Base-by-base conservation (phyloP, 2,329 filamentous ascomycete genomes). In the Zymoseptoria brevis region DNA sequence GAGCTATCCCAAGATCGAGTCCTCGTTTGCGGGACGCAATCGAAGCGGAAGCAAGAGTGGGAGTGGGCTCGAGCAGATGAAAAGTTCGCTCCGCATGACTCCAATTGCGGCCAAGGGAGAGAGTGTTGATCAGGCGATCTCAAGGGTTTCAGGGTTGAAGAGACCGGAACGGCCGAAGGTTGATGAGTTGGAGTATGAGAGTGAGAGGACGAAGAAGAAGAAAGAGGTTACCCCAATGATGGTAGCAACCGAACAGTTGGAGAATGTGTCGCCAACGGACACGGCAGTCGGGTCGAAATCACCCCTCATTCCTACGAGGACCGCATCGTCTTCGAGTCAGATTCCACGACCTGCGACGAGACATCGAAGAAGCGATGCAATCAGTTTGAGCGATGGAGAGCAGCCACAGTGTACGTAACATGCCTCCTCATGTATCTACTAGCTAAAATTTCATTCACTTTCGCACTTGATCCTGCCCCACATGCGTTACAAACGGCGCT, bases 81-180 rank as follows among this genome's bases (percentile, higher is more conserved):
- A 61, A 49, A 49, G 55, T n/a, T 63, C 64, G 7, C 53, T 66
- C 9, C 54, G 50, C 22, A 66, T 66, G 64, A 66, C 62, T 16
- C 64, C 62, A 24, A 60, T 66, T 50, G 62, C 58, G 19, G 61
- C 59, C 41, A 19, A 53, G 48, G 62, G 62, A 7, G 59, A 64
- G 53, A 60, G 59, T 19, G 58, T 58, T 8, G 51, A 56, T n/a
- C 52, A 64, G 50, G 64, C 64, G 13, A 62, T 61, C n/a, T 35
- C 56, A 22, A 49, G 64, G 50, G 60, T 61, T 2, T 64, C 60
- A 24, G 55, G 50, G 16, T 50, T 66, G 22, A 54, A 55, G 16
- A 48, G 24, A 45, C 64, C 64, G 11, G 49, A 54, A 50, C 52
- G 62, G 53, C 56, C 60, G 19, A 52, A 53, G n/a, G 24, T 50